Evolutionary conservation across 164 flowering plant species (phyloP).

Genomic region (Warburgia ugandensis): DNA sequence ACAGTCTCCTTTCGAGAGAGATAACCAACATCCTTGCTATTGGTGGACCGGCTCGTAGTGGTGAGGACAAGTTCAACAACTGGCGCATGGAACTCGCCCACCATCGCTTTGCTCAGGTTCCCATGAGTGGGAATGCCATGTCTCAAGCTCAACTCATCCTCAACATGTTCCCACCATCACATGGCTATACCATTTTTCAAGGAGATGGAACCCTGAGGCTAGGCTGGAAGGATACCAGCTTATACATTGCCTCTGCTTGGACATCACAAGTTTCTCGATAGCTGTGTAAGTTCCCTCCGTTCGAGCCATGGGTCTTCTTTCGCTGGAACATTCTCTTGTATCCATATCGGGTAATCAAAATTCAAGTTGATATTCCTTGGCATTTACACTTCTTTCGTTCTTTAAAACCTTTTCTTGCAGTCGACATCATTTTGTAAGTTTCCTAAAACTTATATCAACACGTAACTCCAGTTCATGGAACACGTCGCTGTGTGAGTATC

Average conservation of each 20-base stretch:
- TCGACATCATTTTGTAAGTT: too few relatives aligned
- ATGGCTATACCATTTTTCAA: slow-evolving; percentile 57
- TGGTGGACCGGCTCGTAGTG: slow-evolving; percentile 68
- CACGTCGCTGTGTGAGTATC: too few relatives aligned
- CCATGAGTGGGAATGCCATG: slow-evolving; percentile 55
- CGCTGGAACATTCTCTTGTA: too few relatives aligned
- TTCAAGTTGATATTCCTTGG: too few relatives aligned
- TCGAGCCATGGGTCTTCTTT: too few relatives aligned
- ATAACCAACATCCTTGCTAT: slow-evolving; percentile 58
- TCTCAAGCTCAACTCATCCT: slow-evolving; percentile 68
- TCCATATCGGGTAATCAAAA: too few relatives aligned
- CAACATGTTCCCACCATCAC: slow-evolving; percentile 54
- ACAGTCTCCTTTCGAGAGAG: slow-evolving; percentile 38
- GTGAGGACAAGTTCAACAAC: slow-evolving; percentile 50
- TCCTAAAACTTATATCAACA: too few relatives aligned
- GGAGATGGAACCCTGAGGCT: slow-evolving; percentile 59
- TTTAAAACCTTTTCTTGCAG: too few relatives aligned
- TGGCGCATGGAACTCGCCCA: slow-evolving; percentile 46
- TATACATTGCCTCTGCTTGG: slow-evolving; percentile 76
- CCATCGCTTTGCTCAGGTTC: slow-evolving; percentile 38
- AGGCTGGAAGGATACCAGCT: slow-evolving; percentile 73
- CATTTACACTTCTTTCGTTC: too few relatives aligned
- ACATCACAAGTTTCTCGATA: slow-evolving; percentile 32
- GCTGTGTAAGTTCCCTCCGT: too few relatives aligned
- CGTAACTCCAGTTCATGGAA: too few relatives aligned